These are phyloP conservation scores for Aphanomyces invadans DNA, from an alignment of 352 stramenopile genomes.

Conservation along the genomic window DNA sequence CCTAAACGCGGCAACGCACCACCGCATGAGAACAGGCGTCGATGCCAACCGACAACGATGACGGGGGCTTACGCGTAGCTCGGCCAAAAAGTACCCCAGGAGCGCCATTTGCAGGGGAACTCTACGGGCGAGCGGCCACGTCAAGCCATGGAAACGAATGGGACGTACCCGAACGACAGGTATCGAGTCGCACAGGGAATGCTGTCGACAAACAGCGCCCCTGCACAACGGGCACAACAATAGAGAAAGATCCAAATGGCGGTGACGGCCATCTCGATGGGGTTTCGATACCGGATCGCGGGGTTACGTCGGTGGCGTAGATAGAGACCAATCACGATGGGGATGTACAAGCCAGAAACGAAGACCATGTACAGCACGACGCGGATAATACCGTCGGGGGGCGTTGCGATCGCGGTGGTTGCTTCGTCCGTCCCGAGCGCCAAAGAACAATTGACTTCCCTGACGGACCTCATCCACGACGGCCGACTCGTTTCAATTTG, in stretches of 20 bases:
- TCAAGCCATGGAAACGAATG: background rate
- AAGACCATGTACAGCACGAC: background rate
- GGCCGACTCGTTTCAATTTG: no score
- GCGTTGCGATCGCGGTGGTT: background rate
- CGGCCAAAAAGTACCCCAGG: constrained; percentile 2
- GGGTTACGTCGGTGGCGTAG: background rate
- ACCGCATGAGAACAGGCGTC: no score
- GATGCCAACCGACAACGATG: background rate
- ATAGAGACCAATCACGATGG: background rate
- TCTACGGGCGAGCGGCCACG: background rate
- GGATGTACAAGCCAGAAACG: background rate
- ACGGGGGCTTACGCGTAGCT: background rate
- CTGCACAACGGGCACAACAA: background rate
- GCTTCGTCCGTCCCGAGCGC: background rate
- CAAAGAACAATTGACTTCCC: background rate
- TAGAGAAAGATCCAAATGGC: background rate
- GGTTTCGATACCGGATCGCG: constrained; percentile 18
- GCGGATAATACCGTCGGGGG: background rate
- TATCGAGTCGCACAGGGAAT: background rate
- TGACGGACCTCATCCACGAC: no score
- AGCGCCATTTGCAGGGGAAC: constrained; percentile 4
- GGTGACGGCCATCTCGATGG: background rate
- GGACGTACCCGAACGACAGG: background rate
- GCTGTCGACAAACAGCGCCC: background rate
- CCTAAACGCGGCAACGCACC: background rate